These are phyloP conservation scores for Puccinia novopanici DNA, from an alignment of 1,284 basidiomycete genomes.

Conservation along the genomic window DNA sequence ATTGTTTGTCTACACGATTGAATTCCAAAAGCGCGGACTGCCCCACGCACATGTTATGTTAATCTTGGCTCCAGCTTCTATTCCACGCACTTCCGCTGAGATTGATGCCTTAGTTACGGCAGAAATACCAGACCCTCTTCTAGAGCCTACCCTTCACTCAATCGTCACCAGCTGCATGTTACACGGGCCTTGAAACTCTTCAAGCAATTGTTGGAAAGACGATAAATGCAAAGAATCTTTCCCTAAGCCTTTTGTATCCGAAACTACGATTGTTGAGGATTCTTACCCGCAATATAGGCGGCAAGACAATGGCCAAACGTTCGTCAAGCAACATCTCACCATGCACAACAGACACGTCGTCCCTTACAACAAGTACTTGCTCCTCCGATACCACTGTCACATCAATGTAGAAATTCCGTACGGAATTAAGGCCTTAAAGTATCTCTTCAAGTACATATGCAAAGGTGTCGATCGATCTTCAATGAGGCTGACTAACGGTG, in stretches of 20 bases:
- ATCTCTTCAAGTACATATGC: too few relatives aligned
- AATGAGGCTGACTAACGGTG: neutral
- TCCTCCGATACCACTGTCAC: too few relatives aligned
- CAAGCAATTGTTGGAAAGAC: too few relatives aligned
- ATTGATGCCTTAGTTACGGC: slow-evolving; percentile 61
- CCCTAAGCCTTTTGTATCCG: neutral
- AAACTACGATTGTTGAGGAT: too few relatives aligned
- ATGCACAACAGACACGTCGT: neutral
- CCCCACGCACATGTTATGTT: too few relatives aligned
- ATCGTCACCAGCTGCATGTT: slow-evolving; percentile 7
- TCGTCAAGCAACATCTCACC: neutral
- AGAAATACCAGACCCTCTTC: neutral
- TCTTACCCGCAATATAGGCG: neutral
- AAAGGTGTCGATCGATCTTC: too few relatives aligned
- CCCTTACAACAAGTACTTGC: too few relatives aligned
- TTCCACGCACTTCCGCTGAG: slow-evolving; percentile 58
- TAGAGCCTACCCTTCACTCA: neutral
- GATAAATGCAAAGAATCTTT: neutral
- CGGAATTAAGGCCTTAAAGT: too few relatives aligned
- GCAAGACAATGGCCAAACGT: neutral
- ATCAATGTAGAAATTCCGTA: too few relatives aligned
- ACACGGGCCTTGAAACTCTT: neutral
- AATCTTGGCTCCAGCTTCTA: slow-evolving; percentile 64
- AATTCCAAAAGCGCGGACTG: slow-evolving; percentile 65
- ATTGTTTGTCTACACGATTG: neutral